Conservation (phyloP, 2,329 filamentous ascomycete species). For the Fusarium sublunatum region DNA sequence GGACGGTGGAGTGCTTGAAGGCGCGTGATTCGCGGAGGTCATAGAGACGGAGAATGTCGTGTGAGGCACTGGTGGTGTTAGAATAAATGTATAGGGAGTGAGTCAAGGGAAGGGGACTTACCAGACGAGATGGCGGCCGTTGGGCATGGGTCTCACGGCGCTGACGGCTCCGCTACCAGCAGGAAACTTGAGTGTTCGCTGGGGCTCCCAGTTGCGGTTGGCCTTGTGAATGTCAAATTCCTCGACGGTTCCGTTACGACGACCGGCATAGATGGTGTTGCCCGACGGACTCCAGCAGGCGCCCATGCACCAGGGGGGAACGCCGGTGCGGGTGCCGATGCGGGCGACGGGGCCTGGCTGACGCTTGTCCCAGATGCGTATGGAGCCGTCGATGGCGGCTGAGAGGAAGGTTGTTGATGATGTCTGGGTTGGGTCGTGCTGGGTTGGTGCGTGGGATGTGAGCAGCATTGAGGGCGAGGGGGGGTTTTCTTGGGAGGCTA, state of each 20-base stretch:
- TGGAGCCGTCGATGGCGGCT: conserved; percentile 84
- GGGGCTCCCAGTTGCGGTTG: conserved; percentile 73
- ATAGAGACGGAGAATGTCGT: conserved; percentile 93
- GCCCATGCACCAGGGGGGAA: conserved; percentile 97
- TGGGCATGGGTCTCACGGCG: conserved; percentile 89
- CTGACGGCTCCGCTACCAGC: conserved; percentile 90
- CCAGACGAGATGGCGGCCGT: conserved; percentile 91
- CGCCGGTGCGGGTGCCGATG: conserved; percentile 77
- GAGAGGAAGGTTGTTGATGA: conserved; percentile 87
- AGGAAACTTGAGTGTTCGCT: conserved; percentile 87
- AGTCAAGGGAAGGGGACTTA: conserved; percentile 40
- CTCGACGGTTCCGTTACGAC: conserved; percentile 92
- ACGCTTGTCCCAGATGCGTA: conserved; percentile 94
- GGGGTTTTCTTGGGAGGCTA: conserved; percentile 28
- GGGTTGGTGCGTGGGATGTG: conserved; percentile 53
- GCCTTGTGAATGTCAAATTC: conserved; percentile 90
- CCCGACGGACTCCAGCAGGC: conserved; percentile 97
- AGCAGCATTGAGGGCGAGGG: conserved; percentile 49
- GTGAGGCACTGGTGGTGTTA: conserved; percentile 74
- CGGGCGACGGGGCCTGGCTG: conserved; percentile 80
- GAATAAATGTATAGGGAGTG: neutral
- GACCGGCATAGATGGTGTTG: conserved; percentile 92
- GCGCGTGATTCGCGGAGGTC: conserved; percentile 77
- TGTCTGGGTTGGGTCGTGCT: conserved; percentile 66
- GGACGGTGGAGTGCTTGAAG: conserved; percentile 81